These are phyloP conservation scores for Paramecium bursaria DNA, from an alignment of 73 alveolate genomes.

Conservation along the genomic window DNA sequence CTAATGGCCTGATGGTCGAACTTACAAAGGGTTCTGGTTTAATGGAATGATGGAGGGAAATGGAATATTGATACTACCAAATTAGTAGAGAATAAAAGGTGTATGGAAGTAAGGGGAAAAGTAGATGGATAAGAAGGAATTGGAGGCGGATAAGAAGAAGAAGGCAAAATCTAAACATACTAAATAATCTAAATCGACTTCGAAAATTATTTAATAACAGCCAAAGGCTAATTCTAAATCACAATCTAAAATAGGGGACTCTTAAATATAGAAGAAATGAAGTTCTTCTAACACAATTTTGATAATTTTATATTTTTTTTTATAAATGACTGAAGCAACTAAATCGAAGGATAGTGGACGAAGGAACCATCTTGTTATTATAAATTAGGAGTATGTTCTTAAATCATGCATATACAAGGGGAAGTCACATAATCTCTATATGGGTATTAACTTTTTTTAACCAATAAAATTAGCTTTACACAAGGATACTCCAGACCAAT, in stretches of 20 bases:
- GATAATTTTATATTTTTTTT: not conserved
- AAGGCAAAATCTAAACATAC: no score
- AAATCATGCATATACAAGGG: slow-evolving; percentile 28
- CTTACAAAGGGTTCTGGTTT: slow-evolving; percentile 76
- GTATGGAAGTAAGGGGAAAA: slow-evolving; percentile 44
- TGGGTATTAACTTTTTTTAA: not conserved
- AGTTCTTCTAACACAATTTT: no score
- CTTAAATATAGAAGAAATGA: no score
- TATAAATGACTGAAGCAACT: slow-evolving; percentile 51
- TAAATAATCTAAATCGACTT: no score
- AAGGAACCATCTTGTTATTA: not conserved
- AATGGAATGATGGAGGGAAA: slow-evolving; percentile 76
- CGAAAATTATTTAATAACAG: no score
- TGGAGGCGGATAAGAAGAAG: no score
- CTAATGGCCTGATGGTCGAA: slow-evolving; percentile 82
- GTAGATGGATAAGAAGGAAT: slow-evolving; percentile 31
- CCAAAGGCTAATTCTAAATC: no score
- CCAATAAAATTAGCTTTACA: not conserved
- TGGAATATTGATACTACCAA: slow-evolving; percentile 65
- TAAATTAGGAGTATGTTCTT: not conserved
- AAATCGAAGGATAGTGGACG: slow-evolving; percentile 37
- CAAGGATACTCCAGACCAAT: not conserved
- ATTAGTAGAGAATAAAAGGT: slow-evolving; percentile 1
- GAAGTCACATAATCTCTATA: not conserved
- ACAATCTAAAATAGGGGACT: no score